phyloP scores from a whole-genome alignment of 306 rosid species.

The Senna siamea region DNA sequence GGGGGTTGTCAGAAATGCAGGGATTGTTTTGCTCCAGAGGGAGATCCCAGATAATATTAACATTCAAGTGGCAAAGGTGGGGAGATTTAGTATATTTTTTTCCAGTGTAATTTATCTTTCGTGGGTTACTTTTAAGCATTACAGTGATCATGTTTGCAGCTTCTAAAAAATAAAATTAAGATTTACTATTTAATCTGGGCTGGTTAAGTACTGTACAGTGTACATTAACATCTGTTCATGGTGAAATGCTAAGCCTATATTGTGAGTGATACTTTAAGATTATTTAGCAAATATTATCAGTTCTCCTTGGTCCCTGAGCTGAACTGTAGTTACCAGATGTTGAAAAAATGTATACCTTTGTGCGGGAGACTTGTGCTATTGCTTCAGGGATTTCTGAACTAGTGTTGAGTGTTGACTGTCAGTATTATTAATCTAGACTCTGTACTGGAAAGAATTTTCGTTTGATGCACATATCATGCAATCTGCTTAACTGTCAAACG shows the following conservation, averaged over 20 bases:
- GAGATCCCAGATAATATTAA: conserved; percentile 88
- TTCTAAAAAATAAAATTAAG: not conserved
- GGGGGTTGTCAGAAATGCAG: conserved; percentile 68
- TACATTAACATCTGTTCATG: not conserved
- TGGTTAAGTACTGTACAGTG: no score
- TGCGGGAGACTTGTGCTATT: not conserved
- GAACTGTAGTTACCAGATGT: not conserved
- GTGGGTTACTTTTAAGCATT: not conserved
- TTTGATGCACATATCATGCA: not conserved
- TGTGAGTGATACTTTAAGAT: not conserved
- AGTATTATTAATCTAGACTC: not conserved
- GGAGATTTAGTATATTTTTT: no score
- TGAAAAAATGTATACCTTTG: not conserved
- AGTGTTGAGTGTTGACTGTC: not conserved
- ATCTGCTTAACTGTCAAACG: not conserved
- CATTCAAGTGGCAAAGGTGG: conserved; percentile 86
- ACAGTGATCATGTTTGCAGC: not conserved
- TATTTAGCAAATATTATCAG: not conserved
- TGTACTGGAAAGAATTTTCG: not conserved
- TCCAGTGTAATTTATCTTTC: not conserved
- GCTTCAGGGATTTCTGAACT: not conserved
- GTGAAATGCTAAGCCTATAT: not conserved
- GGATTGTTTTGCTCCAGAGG: conserved; percentile 88
- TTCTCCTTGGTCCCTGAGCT: not conserved
- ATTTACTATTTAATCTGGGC: not conserved